Conservation (phyloP, 2,329 filamentous ascomycete species). For the Sarocladium oryzae region DNA sequence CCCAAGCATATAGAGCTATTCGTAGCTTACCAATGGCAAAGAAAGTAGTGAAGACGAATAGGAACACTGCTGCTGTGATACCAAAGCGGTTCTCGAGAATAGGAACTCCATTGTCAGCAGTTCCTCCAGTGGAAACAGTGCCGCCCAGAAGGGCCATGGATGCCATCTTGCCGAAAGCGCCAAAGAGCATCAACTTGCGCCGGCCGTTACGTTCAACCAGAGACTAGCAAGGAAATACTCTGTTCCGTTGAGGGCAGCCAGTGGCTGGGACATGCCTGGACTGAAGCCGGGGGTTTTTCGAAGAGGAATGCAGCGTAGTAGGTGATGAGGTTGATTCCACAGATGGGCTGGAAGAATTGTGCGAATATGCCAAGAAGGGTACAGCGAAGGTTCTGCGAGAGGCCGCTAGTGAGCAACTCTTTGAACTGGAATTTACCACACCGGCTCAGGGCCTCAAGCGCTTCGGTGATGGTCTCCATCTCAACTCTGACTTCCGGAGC, state of each 20-base stretch:
- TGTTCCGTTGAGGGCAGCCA: conserved; percentile 46
- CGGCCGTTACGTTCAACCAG: conserved; percentile 48
- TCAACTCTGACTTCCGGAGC: conserved; percentile 20
- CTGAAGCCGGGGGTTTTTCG: conserved; percentile 37
- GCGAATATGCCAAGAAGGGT: conserved; percentile 27
- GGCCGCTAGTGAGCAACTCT: conserved; percentile 34
- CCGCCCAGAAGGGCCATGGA: conserved; percentile 51
- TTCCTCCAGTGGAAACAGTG: conserved; percentile 23
- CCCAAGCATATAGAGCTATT: background rate
- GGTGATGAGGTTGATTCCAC: conserved; percentile 28
- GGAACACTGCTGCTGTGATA: conserved; percentile 35
- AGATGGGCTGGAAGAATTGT: conserved; percentile 22
- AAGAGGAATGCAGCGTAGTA: conserved; percentile 27
- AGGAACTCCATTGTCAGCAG: conserved; percentile 20
- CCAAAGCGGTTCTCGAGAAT: conserved; percentile 20
- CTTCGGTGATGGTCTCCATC: conserved; percentile 38
- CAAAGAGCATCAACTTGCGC: conserved; percentile 56
- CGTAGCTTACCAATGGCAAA: conserved; percentile 37
- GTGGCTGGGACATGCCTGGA: conserved; percentile 42
- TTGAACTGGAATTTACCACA: conserved; percentile 21
- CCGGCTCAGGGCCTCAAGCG: conserved; percentile 21
- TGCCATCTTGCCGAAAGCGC: conserved; percentile 56
- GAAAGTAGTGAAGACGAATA: conserved; percentile 57
- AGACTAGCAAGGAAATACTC: conserved; percentile 33
- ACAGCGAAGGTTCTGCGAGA: conserved; percentile 34